These are phyloP conservation scores for Cystobasidium ongulense DNA, from an alignment of 768 basidiomycete genomes.

Conservation along the genomic window DNA sequence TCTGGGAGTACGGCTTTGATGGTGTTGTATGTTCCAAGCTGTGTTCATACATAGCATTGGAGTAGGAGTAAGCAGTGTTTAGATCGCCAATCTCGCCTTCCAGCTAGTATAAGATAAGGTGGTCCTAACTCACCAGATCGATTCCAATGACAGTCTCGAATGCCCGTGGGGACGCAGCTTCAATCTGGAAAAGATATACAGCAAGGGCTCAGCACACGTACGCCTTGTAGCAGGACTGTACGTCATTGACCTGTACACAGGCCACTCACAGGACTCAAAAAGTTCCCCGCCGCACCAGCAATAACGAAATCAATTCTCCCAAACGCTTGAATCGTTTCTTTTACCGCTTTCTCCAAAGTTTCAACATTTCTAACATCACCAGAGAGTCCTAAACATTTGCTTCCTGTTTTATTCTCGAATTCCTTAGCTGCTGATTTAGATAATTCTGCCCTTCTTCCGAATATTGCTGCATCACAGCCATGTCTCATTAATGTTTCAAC, in stretches of 20 bases:
- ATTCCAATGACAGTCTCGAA: constrained; percentile 90
- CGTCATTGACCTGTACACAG: constrained; percentile 41
- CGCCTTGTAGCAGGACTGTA: background rate
- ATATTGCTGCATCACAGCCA: constrained; percentile 69
- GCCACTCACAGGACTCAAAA: constrained; percentile 70
- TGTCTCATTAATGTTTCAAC: constrained; percentile 66
- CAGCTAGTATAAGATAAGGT: background rate
- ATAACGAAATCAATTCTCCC: constrained; percentile 91
- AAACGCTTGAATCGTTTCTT: constrained; percentile 63
- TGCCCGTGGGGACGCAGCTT: constrained; percentile 70
- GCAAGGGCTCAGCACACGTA: background rate
- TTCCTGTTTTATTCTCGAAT: constrained; percentile 60
- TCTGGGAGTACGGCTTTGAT: constrained; percentile 80
- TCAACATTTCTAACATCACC: constrained; percentile 77
- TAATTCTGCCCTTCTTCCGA: constrained; percentile 73
- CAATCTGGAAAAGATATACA: constrained; percentile 3
- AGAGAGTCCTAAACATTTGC: constrained; percentile 60
- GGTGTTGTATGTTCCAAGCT: constrained; percentile 90
- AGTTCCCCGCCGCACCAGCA: constrained; percentile 96
- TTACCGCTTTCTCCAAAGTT: constrained; percentile 64
- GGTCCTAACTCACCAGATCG: constrained; percentile 64
- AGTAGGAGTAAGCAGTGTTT: constrained; percentile 2
- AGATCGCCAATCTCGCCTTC: background rate
- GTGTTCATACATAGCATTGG: constrained; percentile 4
- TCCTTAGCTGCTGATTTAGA: constrained; percentile 62